Conservation (phyloP, 2,329 filamentous ascomycete species). For the Aspergillus pseudonomiae region DNA sequence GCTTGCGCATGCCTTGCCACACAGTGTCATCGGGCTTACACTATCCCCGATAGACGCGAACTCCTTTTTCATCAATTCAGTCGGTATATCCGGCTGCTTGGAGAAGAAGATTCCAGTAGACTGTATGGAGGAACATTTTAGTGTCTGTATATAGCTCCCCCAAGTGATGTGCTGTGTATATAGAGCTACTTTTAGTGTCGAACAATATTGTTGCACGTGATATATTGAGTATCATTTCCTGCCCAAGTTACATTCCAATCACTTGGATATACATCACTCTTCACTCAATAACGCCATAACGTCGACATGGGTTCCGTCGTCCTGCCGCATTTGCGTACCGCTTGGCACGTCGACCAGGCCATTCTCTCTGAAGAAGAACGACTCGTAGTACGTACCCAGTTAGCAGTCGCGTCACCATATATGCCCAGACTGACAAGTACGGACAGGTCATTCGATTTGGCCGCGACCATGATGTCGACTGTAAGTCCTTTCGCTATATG, state of each 20-base stretch:
- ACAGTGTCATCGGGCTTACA: conserved; percentile 78
- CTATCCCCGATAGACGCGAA: conserved; percentile 73
- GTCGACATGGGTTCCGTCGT: conserved; percentile 77
- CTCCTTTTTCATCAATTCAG: conserved; percentile 61
- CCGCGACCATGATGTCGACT: conserved; percentile 79
- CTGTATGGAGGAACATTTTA: no score
- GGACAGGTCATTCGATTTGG: conserved; percentile 84
- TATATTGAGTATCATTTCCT: not conserved
- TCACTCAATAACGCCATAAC: not conserved
- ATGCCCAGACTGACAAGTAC: conserved; percentile 34
- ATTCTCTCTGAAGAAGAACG: conserved; percentile 90
- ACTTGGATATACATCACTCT: not conserved
- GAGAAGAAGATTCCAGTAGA: conserved; percentile 53
- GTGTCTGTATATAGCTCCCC: not conserved
- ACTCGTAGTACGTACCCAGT: conserved; percentile 50
- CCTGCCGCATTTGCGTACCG: conserved; percentile 84
- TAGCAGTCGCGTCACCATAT: not conserved
- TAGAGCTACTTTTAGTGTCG: not conserved
- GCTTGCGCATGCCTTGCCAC: conserved; percentile 69
- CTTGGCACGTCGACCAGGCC: conserved; percentile 98
- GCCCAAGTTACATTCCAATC: not conserved
- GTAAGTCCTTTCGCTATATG: conserved; percentile 28
- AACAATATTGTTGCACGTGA: conserved; percentile 10
- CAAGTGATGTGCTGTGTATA: not conserved
- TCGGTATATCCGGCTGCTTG: conserved; percentile 57